Conservation (phyloP, 768 basidiomycete genomes). For the Calvatia gigantea region DNA sequence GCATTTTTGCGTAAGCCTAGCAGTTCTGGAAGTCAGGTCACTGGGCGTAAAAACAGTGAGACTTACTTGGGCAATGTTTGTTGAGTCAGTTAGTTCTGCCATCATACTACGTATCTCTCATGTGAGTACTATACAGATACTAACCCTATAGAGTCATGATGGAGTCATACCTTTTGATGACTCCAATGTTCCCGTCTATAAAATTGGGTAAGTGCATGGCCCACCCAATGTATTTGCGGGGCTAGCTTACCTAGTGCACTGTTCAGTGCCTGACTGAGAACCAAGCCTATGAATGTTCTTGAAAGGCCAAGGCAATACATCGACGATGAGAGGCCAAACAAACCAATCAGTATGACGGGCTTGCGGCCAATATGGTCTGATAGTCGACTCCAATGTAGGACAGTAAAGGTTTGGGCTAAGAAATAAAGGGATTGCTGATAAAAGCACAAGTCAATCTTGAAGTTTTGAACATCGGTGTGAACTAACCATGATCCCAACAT, state of each 20-base stretch:
- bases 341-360: constrained; percentile 65
- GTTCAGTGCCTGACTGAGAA: constrained; percentile 61
- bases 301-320: constrained; percentile 78
- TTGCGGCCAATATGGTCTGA: constrained; percentile 75
- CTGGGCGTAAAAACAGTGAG: background rate
- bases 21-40: background rate
- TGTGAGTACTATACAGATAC: constrained; percentile 1
- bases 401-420: constrained; percentile 66
- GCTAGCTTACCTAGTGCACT: constrained; percentile 61
- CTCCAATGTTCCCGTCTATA: constrained; percentile 57
- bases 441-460: background rate
- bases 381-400: constrained; percentile 70
- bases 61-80: constrained; percentile 57
- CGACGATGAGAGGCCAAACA: constrained; percentile 60
- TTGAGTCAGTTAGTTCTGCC: constrained; percentile 68
- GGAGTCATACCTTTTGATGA: constrained; percentile 50
- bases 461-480: background rate
- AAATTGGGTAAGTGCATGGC: constrained; percentile 2
- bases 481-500: constrained; percentile 70
- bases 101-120: constrained; percentile 45
- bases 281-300: constrained; percentile 61
- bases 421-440: constrained; percentile 75
- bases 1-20: constrained; percentile 64
- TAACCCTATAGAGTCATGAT: background rate
- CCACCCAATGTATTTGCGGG: background rate